Evolutionary conservation across 2,329 filamentous ascomycete species (phyloP).

Genomic region (Uncinocarpus reesii): DNA sequence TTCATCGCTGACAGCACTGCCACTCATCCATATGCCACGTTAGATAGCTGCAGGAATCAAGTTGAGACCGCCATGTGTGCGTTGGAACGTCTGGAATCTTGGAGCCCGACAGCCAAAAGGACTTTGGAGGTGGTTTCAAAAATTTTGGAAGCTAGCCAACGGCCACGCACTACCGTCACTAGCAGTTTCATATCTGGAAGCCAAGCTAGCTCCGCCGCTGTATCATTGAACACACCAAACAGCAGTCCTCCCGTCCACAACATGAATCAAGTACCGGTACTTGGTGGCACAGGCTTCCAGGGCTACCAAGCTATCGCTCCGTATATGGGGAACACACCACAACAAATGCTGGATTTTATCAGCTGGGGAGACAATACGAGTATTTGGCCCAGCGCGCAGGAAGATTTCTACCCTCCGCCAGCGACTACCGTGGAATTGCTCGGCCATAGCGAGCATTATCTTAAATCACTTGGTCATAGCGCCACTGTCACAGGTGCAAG

Average conservation of each 20-base stretch:
- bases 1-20: slow-evolving; percentile 41
- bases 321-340: slow-evolving; percentile 17
- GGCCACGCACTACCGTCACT: slow-evolving; percentile 14
- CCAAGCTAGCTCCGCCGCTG: background rate
- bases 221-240: background rate
- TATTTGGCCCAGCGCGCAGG: slow-evolving; percentile 13
- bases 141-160: slow-evolving; percentile 50
- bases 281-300: background rate
- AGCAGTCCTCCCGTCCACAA: background rate
- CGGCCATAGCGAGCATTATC: slow-evolving; percentile 21
- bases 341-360: slow-evolving; percentile 29
- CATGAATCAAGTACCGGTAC: slow-evolving; percentile 3
- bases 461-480: slow-evolving; percentile 1
- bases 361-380: slow-evolving; percentile 28
- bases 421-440: slow-evolving; percentile 22
- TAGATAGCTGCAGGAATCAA: slow-evolving; percentile 43
- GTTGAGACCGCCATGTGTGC: slow-evolving; percentile 40
- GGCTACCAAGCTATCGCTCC: background rate
- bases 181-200: background rate
- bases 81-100: slow-evolving; percentile 48
- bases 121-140: slow-evolving; percentile 54
- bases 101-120: slow-evolving; percentile 53
- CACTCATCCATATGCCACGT: slow-evolving; percentile 52
- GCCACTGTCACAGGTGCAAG: background rate
- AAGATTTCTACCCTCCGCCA: slow-evolving; percentile 23